These are phyloP conservation scores for Cymbidium sinense DNA, from an alignment of 106 monocot species.

Conservation along the genomic window DNA sequence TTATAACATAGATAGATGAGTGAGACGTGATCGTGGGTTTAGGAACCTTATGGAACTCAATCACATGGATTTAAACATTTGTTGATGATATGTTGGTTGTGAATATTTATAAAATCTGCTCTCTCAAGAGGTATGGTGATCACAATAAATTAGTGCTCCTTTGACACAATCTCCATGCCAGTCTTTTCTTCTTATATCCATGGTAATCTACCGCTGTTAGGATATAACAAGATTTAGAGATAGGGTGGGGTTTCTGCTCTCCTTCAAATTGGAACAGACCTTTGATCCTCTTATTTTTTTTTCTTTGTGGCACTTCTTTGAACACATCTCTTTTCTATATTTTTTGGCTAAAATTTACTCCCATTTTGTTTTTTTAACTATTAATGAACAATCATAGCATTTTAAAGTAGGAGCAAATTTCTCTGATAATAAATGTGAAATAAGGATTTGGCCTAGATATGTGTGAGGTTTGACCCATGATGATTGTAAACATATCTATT, in stretches of 20 bases:
- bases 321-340: neutral
- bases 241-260: neutral
- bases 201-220: neutral
- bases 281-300: neutral
- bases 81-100: neutral
- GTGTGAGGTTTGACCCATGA: neutral
- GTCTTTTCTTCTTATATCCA: neutral
- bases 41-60: neutral
- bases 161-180: neutral
- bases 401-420: too few relatives aligned
- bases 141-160: neutral
- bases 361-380: neutral
- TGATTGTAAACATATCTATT: too few relatives aligned
- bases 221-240: neutral
- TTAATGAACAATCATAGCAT: neutral
- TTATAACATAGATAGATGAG: neutral
- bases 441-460: neutral
- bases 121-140: neutral
- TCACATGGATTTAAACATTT: neutral
- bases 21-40: neutral
- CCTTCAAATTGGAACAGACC: neutral
- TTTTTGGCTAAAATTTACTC: neutral
- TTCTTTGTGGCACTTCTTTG: neutral
- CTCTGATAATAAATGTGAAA: neutral
- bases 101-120: neutral